phyloP scores from a whole-genome alignment of 2,329 filamentous ascomycete genomes.

The Penicillium sp. region DNA sequence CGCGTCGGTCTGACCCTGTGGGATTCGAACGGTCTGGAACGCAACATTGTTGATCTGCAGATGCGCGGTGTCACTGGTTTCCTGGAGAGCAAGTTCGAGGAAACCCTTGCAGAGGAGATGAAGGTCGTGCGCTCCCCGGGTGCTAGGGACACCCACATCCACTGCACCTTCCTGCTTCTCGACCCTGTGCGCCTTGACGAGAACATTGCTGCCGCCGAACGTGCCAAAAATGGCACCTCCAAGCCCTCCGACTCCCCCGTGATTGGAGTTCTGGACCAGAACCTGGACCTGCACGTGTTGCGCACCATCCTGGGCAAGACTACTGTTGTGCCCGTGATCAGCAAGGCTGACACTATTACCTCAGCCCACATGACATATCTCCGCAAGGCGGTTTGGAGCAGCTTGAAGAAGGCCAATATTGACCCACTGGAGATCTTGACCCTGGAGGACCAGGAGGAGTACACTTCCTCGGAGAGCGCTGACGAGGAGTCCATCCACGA shows the following conservation, averaged over 20 bases:
- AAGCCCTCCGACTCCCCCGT: conserved; percentile 42
- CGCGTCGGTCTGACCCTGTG: conserved; percentile 88
- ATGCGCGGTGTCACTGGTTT: conserved; percentile 86
- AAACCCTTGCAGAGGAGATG: conserved; percentile 95
- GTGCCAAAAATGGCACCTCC: conserved; percentile 50
- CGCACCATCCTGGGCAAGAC: conserved; percentile 87
- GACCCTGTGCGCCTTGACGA: conserved; percentile 81
- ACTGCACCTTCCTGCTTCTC: conserved; percentile 87
- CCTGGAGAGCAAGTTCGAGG: conserved; percentile 96
- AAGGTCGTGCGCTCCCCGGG: conserved; percentile 92
- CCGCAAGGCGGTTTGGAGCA: conserved; percentile 85
- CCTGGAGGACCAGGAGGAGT: conserved; percentile 68
- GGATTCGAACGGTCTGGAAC: conserved; percentile 94
- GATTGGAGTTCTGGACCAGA: conserved; percentile 72
- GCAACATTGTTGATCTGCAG: conserved; percentile 90
- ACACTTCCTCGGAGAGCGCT: conserved; percentile 48
- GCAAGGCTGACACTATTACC: conserved; percentile 96
- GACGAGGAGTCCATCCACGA: conserved; percentile 38
- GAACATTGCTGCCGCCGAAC: conserved; percentile 66
- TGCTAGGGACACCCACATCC: conserved; percentile 92
- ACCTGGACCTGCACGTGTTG: conserved; percentile 84
- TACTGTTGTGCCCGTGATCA: conserved; percentile 88
- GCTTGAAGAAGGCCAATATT: conserved; percentile 75
- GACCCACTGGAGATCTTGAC: conserved; percentile 85
- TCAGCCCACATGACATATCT: conserved; percentile 86